phyloP scores from a whole-genome alignment of 257 asterid species.

The Solanum microdontum region DNA sequence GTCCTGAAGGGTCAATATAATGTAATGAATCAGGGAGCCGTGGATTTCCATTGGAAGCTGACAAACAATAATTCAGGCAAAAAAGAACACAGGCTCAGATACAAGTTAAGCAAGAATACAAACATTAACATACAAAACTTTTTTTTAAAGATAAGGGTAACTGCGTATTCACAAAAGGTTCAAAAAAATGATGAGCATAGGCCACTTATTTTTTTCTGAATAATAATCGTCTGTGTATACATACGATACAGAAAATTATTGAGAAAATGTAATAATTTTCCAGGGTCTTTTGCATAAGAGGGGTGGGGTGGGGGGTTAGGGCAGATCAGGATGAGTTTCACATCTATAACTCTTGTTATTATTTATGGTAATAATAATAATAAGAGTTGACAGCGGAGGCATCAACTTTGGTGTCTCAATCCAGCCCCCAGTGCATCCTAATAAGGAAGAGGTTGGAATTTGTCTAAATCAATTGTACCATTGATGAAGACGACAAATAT shows the following conservation, averaged over 20 bases:
- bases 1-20: conserved; percentile 85
- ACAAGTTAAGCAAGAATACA: neutral
- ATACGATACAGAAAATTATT: neutral
- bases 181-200: neutral
- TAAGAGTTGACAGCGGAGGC: neutral
- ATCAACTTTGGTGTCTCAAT: neutral
- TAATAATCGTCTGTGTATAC: neutral
- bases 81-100: neutral
- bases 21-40: conserved; percentile 96
- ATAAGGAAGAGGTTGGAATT: neutral
- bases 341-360: neutral
- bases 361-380: neutral
- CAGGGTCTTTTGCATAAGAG: neutral
- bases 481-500: neutral
- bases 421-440: neutral
- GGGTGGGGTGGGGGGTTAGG: neutral
- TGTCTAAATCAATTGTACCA: neutral
- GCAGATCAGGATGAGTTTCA: neutral
- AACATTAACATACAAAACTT: neutral
- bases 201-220: neutral
- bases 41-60: conserved; percentile 99
- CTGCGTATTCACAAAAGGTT: neutral
- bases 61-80: conserved; percentile 11
- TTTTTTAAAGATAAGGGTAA: neutral
- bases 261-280: neutral